Evolutionary conservation across 495 filamentous ascomycete genomes (phyloP).

Genomic region (Hyphodiscus hymeniophilus): DNA sequence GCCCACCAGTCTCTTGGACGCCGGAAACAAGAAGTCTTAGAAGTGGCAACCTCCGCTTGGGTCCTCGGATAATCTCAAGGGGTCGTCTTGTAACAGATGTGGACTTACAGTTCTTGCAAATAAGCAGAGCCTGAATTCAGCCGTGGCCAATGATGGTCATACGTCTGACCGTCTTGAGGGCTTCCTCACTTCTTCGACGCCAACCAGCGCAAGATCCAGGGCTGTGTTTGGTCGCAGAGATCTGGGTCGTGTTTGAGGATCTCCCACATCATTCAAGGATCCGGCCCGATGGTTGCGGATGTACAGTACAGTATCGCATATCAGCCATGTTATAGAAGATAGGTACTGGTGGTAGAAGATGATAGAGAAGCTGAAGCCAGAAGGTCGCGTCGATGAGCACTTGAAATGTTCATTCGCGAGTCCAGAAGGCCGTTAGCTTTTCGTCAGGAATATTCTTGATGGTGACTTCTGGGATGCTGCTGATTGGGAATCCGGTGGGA

Average conservation of each 20-base stretch:
- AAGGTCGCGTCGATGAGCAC: background rate
- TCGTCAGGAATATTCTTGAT: background rate
- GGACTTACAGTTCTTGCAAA: slow-evolving; percentile 16
- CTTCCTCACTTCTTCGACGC: background rate
- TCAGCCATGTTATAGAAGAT: slow-evolving; percentile 16
- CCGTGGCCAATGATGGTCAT: slow-evolving; percentile 4
- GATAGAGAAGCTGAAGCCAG: background rate
- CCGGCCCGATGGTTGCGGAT: slow-evolving; percentile 19
- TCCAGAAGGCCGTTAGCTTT: background rate
- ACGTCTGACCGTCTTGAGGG: background rate
- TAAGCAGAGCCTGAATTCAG: slow-evolving; percentile 17
- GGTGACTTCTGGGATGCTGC: background rate
- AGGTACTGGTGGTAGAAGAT: slow-evolving; percentile 8
- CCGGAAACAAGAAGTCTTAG: no score
- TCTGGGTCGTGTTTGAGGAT: slow-evolving; percentile 22
- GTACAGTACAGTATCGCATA: slow-evolving; percentile 14
- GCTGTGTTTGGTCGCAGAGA: slow-evolving; percentile 19
- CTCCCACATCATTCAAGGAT: slow-evolving; percentile 14
- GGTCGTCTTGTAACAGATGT: slow-evolving; percentile 18
- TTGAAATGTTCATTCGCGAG: no score
- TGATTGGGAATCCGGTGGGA: background rate
- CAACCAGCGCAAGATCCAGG: slow-evolving; percentile 10
- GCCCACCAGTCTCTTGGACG: background rate
- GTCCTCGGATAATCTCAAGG: slow-evolving; percentile 11
- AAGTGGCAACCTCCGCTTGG: slow-evolving; percentile 3